phyloP scores from a whole-genome alignment of 306 rosid genomes.

The Pterocarpus santalinus region DNA sequence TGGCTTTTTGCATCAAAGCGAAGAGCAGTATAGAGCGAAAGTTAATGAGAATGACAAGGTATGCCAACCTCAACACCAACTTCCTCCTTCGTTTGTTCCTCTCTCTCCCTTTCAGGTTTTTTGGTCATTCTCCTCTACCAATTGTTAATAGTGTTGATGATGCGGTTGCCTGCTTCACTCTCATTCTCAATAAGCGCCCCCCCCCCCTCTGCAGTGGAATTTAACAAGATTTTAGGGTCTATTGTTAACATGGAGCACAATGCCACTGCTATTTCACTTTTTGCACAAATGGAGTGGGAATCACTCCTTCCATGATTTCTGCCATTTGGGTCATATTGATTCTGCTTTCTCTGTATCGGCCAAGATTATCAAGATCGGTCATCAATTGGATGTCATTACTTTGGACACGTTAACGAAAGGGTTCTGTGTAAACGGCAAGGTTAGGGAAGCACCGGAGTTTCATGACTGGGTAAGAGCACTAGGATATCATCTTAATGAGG shows the following conservation, averaged over 20 bases:
- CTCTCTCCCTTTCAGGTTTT: background rate
- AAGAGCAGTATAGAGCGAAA: too few species aligned
- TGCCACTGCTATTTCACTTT: background rate
- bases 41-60: background rate
- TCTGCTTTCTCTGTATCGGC: background rate
- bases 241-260: background rate
- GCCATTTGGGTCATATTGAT: background rate
- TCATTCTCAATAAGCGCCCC: background rate
- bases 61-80: background rate
- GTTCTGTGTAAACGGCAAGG: background rate
- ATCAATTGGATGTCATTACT: background rate
- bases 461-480: background rate
- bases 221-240: background rate
- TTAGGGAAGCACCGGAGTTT: background rate
- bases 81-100: background rate
- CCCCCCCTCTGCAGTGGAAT: background rate
- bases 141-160: background rate
- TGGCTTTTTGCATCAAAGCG: too few species aligned
- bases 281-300: background rate
- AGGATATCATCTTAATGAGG: background rate
- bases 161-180: background rate
- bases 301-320: background rate
- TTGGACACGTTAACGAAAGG: background rate
- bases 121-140: background rate
- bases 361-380: background rate